Conservation (phyloP, 1,139 yeast species). For the Suhomyces atakaporum region DNA sequence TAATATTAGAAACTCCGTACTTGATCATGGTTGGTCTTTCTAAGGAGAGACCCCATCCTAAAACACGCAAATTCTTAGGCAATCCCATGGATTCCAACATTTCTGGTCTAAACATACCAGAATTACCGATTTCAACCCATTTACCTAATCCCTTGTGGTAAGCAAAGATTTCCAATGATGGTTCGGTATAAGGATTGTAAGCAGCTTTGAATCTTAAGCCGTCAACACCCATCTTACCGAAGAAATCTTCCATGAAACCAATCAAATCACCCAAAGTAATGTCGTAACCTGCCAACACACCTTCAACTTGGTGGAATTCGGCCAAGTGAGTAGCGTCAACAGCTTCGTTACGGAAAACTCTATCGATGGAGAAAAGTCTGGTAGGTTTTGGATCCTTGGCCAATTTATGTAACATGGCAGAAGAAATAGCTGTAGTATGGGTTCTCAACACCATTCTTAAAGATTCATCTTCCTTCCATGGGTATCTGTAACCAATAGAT, state of each 20-base stretch:
- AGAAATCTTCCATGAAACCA: conserved; percentile 98
- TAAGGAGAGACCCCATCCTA: conserved; percentile 96
- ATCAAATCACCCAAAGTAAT: conserved; percentile 93
- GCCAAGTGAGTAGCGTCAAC: conserved; percentile 99
- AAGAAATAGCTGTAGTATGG: conserved; percentile 93
- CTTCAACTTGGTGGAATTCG: conserved; percentile 99
- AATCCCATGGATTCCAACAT: conserved; percentile 98
- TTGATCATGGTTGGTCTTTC: conserved; percentile 99
- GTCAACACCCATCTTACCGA: conserved; percentile 95
- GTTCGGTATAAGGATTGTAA: conserved; percentile 98
- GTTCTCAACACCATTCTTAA: conserved; percentile 92
- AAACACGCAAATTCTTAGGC: conserved; percentile 89
- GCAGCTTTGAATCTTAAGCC: conserved; percentile 97
- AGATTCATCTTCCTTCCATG: conserved; percentile 92
- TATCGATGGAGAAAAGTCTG: conserved; percentile 91
- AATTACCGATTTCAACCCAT: conserved; percentile 99
- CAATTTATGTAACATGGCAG: conserved; percentile 81
- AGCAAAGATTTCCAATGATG: conserved; percentile 95
- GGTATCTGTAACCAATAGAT: conserved; percentile 96
- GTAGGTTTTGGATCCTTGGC: conserved; percentile 91
- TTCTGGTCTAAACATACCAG: conserved; percentile 99
- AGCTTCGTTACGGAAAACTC: conserved; percentile 99
- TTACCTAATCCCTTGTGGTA: conserved; percentile 92
- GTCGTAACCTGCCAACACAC: conserved; percentile 96
- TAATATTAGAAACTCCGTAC: conserved; percentile 91